Base-by-base conservation (phyloP, 805 yeast genomes). In the Cyberlindnera euphorbiae region DNA sequence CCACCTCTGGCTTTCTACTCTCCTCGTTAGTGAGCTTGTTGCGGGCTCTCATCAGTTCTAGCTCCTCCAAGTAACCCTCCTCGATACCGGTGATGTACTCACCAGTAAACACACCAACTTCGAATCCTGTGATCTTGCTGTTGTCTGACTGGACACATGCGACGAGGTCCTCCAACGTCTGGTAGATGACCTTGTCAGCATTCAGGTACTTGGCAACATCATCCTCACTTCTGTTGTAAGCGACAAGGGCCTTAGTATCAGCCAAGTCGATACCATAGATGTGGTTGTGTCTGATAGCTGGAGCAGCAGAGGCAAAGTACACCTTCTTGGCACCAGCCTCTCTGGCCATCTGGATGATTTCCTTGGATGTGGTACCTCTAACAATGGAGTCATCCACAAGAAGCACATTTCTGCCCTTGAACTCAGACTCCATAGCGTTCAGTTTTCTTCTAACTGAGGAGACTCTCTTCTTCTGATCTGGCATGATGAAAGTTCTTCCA, bases 401-500 rank as follows among this genome's bases (percentile, higher is more conserved):
- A 45, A 93, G 67, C 16, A 93, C 97, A 44, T 79, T 79, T 52
- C 87, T 77, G 45, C 77, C 93, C 46, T 75, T 73, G 59, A 93
- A 93, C 64, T 93, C 98, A 30, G 84, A 75, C 41, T 79, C 87
- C 96, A 93, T 93, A 8, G 98, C 97, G 62, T 93, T 93, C 55
- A 93, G 72, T 65, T 93, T 93, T 52, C 95, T 76, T 58, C 98
- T 77, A 13, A 93, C 98, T 17, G 94, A 82, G 3, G 96, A 86
- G 34, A 89, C 79, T 62, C 98, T 78, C 63, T 89, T 94, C 59
- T 79, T 77, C 69, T 93, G 98, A 66, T 87, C 89, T 12, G 98
- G 97, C 98, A 93, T 93, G 55, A 93, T 93, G 58, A 93, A 93
- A 1, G 98, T 93, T 63, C 98, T 79, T 22, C 98, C 98, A 41